Evolutionary conservation across 2,329 filamentous ascomycete genomes (phyloP).

Genomic region (Sordariomycetes sp.): DNA sequence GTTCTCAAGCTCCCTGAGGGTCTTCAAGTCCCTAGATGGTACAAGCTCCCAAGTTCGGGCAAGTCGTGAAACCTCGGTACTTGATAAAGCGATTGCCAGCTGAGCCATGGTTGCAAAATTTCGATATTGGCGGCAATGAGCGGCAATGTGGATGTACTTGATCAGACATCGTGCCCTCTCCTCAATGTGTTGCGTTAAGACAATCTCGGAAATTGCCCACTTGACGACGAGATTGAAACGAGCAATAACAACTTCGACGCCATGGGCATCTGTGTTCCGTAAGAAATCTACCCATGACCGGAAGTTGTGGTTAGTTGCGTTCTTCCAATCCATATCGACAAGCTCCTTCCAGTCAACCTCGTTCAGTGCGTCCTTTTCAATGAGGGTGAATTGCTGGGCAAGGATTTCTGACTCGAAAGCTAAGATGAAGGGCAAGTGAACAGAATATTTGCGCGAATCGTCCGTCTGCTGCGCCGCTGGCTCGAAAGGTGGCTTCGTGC

Average conservation of each 20-base stretch:
- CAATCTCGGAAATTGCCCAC: constrained; percentile 72
- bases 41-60: constrained; percentile 64
- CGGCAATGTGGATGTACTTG: constrained; percentile 75
- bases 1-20: constrained; percentile 58
- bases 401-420: constrained; percentile 72
- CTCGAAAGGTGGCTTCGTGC: not conserved
- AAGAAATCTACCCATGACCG: constrained; percentile 79
- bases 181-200: constrained; percentile 61
- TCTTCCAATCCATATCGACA: constrained; percentile 76
- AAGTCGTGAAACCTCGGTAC: constrained; percentile 61
- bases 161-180: constrained; percentile 70
- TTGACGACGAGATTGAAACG: constrained; percentile 86
- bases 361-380: constrained; percentile 77
- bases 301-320: constrained; percentile 52
- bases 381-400: constrained; percentile 75
- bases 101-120: constrained; percentile 83
- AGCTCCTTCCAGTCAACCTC: constrained; percentile 86
- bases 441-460: constrained; percentile 28
- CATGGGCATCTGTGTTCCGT: constrained; percentile 60
- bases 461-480: not conserved
- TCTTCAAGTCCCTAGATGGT: constrained; percentile 53
- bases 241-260: constrained; percentile 76
- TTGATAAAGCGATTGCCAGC: constrained; percentile 67
- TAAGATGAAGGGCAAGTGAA: constrained; percentile 71
- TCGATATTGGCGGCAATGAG: constrained; percentile 63